phyloP scores from a whole-genome alignment of 139 green algal species.

The Micromonas commoda region DNA sequence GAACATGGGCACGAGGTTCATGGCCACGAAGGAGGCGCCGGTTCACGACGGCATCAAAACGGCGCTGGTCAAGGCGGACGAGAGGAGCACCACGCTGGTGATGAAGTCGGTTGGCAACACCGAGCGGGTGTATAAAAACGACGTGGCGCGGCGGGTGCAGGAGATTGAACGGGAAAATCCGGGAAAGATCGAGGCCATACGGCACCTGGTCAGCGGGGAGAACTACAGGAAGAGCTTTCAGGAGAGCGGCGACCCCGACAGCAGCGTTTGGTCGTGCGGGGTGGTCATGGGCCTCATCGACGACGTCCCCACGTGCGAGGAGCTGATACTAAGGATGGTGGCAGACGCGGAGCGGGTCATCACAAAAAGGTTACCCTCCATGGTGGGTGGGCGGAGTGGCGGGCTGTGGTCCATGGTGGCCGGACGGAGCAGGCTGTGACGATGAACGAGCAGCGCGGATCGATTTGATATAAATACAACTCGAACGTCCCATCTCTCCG shows the following conservation, averaged over 20 bases:
- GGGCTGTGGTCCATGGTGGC: not conserved
- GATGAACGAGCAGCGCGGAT: too few relatives aligned
- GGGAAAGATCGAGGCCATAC: conserved; percentile 18
- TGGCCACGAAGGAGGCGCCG: conserved; percentile 28
- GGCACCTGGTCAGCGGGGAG: conserved; percentile 23
- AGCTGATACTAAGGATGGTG: conserved; percentile 7
- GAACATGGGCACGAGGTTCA: conserved; percentile 31
- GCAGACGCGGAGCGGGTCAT: conserved; percentile 27
- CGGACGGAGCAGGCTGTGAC: not conserved
- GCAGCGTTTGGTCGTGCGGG: conserved; percentile 20
- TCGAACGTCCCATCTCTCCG: too few relatives aligned
- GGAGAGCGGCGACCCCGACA: conserved; percentile 18
- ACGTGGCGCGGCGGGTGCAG: conserved; percentile 19
- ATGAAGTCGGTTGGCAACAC: conserved; percentile 27
- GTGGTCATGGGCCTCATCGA: conserved; percentile 29
- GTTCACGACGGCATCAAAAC: conserved; percentile 26
- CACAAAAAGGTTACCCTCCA: not conserved
- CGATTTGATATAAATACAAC: too few relatives aligned
- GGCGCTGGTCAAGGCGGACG: conserved; percentile 15
- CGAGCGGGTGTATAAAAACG: conserved; percentile 31
- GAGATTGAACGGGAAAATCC: conserved; percentile 21
- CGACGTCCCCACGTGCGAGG: conserved; percentile 26
- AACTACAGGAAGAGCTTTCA: conserved; percentile 29
- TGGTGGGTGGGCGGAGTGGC: conserved; percentile 4
- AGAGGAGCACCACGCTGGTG: conserved; percentile 24